Percentiles rank a stretch among this genome's conserved stretches.
These are phyloP conservation scores for Penicillium aurantiogriseum DNA, from an alignment of 2,329 filamentous ascomycete species.

Conservation along the genomic window DNA sequence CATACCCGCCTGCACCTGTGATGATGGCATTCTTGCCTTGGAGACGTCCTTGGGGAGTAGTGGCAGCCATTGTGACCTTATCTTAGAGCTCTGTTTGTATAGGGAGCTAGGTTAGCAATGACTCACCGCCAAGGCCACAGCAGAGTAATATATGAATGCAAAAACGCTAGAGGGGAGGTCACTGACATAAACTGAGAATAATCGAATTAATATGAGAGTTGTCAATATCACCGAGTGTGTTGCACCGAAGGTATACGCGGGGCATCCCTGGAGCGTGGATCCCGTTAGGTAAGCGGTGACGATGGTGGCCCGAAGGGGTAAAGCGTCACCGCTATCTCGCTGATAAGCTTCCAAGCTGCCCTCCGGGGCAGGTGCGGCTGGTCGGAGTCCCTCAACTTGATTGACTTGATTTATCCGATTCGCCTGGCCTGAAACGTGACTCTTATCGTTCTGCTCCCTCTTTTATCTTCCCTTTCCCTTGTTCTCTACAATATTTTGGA, in stretches of 20 bases:
- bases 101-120: conserved; percentile 6
- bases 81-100: conserved; percentile 4
- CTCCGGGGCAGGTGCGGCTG: not conserved
- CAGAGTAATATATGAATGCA: not conserved
- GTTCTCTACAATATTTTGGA: not conserved
- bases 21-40: conserved; percentile 70
- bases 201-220: conserved; percentile 4
- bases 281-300: conserved; percentile 20
- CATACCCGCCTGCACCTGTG: conserved; percentile 80
- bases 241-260: conserved; percentile 16
- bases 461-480: not conserved
- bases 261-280: conserved; percentile 11
- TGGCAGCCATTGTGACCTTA: conserved; percentile 13
- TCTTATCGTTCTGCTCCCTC: not conserved
- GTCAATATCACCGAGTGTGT: not conserved
- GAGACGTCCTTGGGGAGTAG: conserved; percentile 36
- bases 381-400: not conserved
- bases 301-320: conserved; percentile 6
- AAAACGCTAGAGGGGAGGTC: not conserved
- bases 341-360: conserved; percentile 6
- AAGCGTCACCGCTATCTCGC: conserved; percentile 3
- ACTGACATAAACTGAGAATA: conserved; percentile 4
- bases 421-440: not conserved
- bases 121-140: not conserved
- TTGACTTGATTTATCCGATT: not conserved